phyloP scores from a whole-genome alignment of 2,329 filamentous ascomycete genomes.

The Lithohypha guttulata region DNA sequence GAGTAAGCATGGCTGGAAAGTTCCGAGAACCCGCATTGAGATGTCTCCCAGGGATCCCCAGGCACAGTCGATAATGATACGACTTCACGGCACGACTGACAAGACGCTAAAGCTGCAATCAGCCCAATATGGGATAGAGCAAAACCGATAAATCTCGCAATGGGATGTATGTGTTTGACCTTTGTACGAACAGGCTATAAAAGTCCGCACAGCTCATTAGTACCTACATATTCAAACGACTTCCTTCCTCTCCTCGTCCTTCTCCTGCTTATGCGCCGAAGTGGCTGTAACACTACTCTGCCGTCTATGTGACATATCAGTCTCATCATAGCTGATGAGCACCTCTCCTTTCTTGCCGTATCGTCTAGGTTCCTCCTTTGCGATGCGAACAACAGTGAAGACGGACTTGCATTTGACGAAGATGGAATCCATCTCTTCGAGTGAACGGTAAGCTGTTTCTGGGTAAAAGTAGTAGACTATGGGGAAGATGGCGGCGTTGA shows the following conservation, averaged over 20 bases:
- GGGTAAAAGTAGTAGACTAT: slow-evolving; percentile 52
- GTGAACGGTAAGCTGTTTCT: slow-evolving; percentile 47
- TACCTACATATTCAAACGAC: no score
- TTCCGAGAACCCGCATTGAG: no score
- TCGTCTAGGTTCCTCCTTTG: slow-evolving; percentile 42
- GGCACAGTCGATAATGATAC: no score
- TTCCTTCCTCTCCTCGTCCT: neutral
- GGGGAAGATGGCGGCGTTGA: slow-evolving; percentile 47
- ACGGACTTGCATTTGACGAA: slow-evolving; percentile 45
- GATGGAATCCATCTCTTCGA: slow-evolving; percentile 62
- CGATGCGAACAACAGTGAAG: slow-evolving; percentile 41
- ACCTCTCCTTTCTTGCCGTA: slow-evolving; percentile 50
- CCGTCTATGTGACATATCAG: slow-evolving; percentile 32
- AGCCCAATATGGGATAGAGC: no score
- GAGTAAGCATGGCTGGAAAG: no score
- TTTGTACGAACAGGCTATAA: no score
- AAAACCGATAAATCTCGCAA: no score
- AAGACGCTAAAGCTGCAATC: no score
- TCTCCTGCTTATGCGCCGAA: slow-evolving; percentile 9
- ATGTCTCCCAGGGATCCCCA: no score
- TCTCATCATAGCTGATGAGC: slow-evolving; percentile 41
- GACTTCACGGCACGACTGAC: no score
- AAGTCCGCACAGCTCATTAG: no score
- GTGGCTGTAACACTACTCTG: slow-evolving; percentile 11
- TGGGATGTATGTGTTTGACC: no score